phyloP scores from a whole-genome alignment of 345 rosid species.

The Ricinus communis region DNA sequence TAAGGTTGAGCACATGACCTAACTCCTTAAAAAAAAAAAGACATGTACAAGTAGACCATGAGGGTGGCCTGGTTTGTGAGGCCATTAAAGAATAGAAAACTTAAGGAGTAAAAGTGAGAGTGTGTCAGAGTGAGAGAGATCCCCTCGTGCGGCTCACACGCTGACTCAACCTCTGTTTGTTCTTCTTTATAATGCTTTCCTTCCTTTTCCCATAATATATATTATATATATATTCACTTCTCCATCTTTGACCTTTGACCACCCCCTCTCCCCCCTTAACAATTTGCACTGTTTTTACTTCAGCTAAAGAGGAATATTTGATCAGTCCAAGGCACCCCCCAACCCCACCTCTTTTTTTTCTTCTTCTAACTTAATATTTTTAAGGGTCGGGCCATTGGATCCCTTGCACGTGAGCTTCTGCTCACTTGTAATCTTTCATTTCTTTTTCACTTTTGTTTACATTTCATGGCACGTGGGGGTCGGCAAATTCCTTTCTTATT shows the following conservation, averaged over 20 bases:
- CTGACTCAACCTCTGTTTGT: slow-evolving; percentile 35
- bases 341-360: neutral
- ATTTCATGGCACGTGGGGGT: slow-evolving; percentile 44
- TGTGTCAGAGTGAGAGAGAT: too few relatives aligned
- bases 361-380: neutral
- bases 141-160: slow-evolving; percentile 78
- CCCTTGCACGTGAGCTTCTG: slow-evolving; percentile 51
- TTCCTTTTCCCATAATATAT: neutral
- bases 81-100: slow-evolving; percentile 14
- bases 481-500: slow-evolving; percentile 11
- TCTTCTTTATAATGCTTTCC: neutral
- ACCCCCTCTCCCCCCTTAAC: neutral
- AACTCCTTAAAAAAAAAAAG: too few relatives aligned
- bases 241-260: slow-evolving; percentile 58
- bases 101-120: too few relatives aligned
- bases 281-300: too few relatives aligned
- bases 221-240: neutral
- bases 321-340: slow-evolving; percentile 19
- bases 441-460: slow-evolving; percentile 20
- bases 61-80: too few relatives aligned
- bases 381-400: slow-evolving; percentile 34
- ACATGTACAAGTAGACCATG: too few relatives aligned
- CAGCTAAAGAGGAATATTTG: slow-evolving; percentile 15
- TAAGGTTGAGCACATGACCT: neutral
- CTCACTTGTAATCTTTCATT: slow-evolving; percentile 13